Evolutionary conservation across 495 filamentous ascomycete species (phyloP).

Genomic region (Chaetomium tenue): DNA sequence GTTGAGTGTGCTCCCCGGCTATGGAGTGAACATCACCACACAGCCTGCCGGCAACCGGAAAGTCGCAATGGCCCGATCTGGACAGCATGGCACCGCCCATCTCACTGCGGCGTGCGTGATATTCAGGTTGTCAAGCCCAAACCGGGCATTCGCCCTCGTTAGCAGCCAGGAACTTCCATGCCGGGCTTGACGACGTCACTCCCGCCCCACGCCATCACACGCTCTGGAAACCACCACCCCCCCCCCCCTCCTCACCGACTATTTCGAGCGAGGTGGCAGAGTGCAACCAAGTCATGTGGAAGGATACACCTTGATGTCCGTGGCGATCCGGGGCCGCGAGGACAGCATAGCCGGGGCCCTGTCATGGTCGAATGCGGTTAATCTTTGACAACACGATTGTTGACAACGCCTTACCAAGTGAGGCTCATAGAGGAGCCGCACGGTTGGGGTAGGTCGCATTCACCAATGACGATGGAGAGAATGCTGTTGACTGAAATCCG

Average conservation of each 20-base stretch:
- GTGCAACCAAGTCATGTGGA: not conserved
- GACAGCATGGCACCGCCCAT: conserved; percentile 8
- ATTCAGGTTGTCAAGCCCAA: not conserved
- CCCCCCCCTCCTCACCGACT: not conserved
- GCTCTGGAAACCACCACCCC: not conserved
- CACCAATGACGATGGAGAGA: conserved; percentile 31
- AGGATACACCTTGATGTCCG: not conserved
- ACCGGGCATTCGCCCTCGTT: not conserved
- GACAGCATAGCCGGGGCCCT: not conserved
- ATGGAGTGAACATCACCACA: not conserved
- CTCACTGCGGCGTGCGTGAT: not conserved
- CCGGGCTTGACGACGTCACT: not conserved
- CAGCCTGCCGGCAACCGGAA: not conserved
- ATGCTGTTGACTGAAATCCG: conserved; percentile 35
- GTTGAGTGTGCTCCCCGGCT: not conserved
- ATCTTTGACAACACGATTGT: not conserved
- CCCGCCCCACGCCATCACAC: not conserved
- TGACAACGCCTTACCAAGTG: conserved; percentile 1
- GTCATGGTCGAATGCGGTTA: not conserved
- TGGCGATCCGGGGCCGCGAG: conserved; percentile 9
- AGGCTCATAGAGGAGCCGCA: conserved; percentile 21
- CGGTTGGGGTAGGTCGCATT: conserved; percentile 3
- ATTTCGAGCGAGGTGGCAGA: conserved; percentile 4
- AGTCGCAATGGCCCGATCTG: not conserved
- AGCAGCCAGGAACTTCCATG: not conserved